Conservation (phyloP, 805 yeast species). For the Saturnispora dispora region DNA sequence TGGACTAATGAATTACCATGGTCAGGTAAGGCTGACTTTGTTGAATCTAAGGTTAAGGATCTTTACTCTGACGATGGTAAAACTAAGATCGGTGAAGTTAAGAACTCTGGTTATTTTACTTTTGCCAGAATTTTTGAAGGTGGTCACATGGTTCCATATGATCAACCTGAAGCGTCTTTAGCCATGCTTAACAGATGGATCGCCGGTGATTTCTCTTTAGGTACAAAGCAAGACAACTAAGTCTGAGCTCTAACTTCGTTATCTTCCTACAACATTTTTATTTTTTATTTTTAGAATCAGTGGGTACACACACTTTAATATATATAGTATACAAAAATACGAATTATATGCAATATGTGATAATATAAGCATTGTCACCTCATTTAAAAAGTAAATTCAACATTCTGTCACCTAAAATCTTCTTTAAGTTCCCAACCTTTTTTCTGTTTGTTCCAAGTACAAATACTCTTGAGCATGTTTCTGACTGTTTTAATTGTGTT, state of each 20-base stretch:
- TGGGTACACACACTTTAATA: not conserved
- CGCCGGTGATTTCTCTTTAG: constrained; percentile 39
- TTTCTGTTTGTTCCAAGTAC: constrained; percentile 50
- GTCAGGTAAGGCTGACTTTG: constrained; percentile 34
- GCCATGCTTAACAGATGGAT: constrained; percentile 73
- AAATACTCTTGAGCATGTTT: constrained; percentile 58
- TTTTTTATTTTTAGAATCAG: not conserved
- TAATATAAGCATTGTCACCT: not conserved
- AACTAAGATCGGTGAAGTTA: constrained; percentile 58
- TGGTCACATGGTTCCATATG: constrained; percentile 90
- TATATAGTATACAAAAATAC: not conserved
- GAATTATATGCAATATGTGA: too few species aligned
- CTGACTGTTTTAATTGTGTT: constrained; percentile 54
- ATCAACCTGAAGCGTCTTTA: constrained; percentile 68
- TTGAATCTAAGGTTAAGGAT: constrained; percentile 20
- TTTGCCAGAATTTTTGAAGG: constrained; percentile 73
- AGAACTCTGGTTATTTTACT: constrained; percentile 61
- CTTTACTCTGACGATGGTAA: constrained; percentile 25
- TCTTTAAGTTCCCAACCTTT: constrained; percentile 60
- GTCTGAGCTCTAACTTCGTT: not conserved
- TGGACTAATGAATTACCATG: constrained; percentile 68
- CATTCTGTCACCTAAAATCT: constrained; percentile 34
- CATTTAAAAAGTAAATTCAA: not conserved
- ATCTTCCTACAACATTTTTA: not conserved
- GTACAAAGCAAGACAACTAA: constrained; percentile 12